Base-by-base conservation (phyloP, 1,284 basidiomycete genomes). In the Cronartium ribicola region DNA sequence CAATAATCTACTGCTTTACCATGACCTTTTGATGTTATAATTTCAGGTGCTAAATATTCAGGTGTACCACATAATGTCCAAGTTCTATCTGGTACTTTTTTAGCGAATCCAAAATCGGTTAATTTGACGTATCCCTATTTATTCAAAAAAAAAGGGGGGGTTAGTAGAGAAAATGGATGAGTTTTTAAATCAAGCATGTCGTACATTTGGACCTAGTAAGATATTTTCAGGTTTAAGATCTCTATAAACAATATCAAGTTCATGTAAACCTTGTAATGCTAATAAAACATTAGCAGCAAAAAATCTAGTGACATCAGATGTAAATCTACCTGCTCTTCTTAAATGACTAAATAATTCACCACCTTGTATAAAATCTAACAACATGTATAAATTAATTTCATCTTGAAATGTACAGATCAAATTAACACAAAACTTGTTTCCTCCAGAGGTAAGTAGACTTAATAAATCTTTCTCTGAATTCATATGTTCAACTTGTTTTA, bases 401-500 rank as follows among this genome's bases (percentile, higher is more conserved):
- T 85, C 85, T 77, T 85, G 81, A 74, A 78, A 62, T 44, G 68
- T 71, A 46, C 61, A 55, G n/a, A 63, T 22, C 22, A 71, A 63
- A 13, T 17, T 43, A 29, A 67, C 65, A 41, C 41, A 74, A 62
- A 61, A 63, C 11, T 62, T 61, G 5, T 40, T 14, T 11, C 39
- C 7, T n/a, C 13, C 8, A 1, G 39, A 43, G 11, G 61, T n/a
- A 2, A 71, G n/a, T 40, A 74, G 37, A 17, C 48, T 36, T 20
- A 86, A 81, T 68, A 85, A 85, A 65, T 79, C 80, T 22, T 84
- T 81, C 76, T 86, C 85, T 40, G 83, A 84, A 77, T 85, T 85
- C 79, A 85, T 84, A 77, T 86, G 85, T 78, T 85, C 84, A 46
- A 86, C 83, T 77, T 86, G 85, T 76, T 85, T 84, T 43, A 86